phyloP scores from a whole-genome alignment of 139 green algal genomes.

The Desmodesmus armatus region DNA sequence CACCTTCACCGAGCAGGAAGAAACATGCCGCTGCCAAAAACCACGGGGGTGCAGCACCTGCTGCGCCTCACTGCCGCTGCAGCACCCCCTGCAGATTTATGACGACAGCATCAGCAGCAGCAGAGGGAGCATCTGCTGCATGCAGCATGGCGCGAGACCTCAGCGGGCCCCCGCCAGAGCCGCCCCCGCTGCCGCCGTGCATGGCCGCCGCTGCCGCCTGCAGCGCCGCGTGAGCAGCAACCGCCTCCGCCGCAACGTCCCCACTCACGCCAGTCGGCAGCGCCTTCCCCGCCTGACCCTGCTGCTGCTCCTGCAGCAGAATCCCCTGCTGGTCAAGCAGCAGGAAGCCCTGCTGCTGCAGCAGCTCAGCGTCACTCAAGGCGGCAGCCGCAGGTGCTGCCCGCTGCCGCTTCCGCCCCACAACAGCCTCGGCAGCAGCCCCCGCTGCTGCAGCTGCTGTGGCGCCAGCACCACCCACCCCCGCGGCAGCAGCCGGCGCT shows the following conservation, averaged over 20 bases:
- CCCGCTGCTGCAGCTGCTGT: conserved; percentile 31
- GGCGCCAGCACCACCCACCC: too few relatives aligned
- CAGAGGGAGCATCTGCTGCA: too few relatives aligned
- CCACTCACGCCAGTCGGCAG: conserved; percentile 10
- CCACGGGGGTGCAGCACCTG: conserved; percentile 11
- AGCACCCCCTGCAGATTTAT: background rate
- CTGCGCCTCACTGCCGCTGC: background rate
- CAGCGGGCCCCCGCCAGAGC: background rate
- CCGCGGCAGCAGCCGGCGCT: background rate
- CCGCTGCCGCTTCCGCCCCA: too few relatives aligned
- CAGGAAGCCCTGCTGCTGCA: background rate
- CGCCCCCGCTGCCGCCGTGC: background rate
- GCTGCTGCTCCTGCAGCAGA: background rate
- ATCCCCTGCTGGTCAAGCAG: background rate
- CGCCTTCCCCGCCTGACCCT: conserved; percentile 1
- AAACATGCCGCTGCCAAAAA: too few relatives aligned
- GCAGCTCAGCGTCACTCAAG: too few relatives aligned
- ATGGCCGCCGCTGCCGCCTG: background rate
- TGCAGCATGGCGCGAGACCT: too few relatives aligned
- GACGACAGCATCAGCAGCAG: background rate
- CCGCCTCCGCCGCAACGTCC: conserved; percentile 17
- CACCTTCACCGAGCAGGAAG: too few relatives aligned
- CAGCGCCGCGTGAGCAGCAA: background rate
- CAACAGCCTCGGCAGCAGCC: too few relatives aligned
- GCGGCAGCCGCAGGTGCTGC: too few relatives aligned